phyloP scores from a whole-genome alignment of 2,329 filamentous ascomycete genomes.

The Fusarium agapanthi region DNA sequence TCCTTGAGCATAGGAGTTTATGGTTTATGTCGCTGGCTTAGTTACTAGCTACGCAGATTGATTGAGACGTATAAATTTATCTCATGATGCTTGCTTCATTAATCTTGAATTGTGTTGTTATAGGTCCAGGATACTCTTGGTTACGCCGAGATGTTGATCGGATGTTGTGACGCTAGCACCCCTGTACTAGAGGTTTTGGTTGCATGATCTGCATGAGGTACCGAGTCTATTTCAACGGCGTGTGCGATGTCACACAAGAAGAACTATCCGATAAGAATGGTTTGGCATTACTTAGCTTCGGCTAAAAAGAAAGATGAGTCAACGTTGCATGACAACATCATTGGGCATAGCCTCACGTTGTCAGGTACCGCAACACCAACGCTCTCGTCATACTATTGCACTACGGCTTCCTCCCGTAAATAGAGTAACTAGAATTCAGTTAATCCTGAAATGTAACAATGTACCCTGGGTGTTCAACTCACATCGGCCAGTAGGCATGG shows the following conservation, averaged over 20 bases:
- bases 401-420: not conserved
- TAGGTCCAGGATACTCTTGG: too few relatives aligned
- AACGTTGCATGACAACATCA: not conserved
- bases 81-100: not conserved
- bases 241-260: not conserved
- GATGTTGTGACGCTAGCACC: not conserved
- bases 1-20: conserved; percentile 1
- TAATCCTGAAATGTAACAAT: not conserved
- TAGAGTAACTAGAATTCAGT: not conserved
- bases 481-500: not conserved
- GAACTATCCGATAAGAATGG: not conserved
- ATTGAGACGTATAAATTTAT: accelerated
- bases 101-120: not conserved
- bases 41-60: not conserved
- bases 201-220: not conserved
- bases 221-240: not conserved
- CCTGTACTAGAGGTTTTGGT: not conserved
- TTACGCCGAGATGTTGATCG: not conserved
- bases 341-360: accelerated
- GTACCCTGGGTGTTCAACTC: accelerated
- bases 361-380: not conserved
- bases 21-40: not conserved
- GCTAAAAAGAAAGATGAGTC: not conserved
- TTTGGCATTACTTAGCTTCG: not conserved
- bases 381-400: not conserved